These are phyloP conservation scores for Lactuca saligna DNA, from an alignment of 129 eudicot species.

Conservation along the genomic window DNA sequence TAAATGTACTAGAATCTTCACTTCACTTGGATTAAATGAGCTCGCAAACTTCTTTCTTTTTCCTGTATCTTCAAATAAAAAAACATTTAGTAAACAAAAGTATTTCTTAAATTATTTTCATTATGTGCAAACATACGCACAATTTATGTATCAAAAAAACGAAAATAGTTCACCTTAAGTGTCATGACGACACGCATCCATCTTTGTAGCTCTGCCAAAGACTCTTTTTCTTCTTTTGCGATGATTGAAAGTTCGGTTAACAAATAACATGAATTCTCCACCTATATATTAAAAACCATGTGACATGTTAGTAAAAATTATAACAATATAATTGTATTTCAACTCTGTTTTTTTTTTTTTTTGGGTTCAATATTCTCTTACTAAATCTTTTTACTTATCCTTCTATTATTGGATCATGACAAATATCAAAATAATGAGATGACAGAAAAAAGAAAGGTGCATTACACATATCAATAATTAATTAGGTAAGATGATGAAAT, in stretches of 20 bases:
- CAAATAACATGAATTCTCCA: conserved; percentile 46
- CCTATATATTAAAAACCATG: conserved; percentile 26
- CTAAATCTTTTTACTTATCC: no score
- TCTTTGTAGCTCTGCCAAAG: conserved; percentile 43
- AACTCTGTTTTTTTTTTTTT: neutral
- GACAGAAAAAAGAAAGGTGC: no score
- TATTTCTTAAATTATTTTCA: neutral
- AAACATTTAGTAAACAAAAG: neutral
- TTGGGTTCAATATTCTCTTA: no score
- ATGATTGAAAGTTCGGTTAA: conserved; percentile 51
- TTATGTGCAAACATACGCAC: neutral
- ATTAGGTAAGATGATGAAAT: no score
- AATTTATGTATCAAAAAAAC: neutral
- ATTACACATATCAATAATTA: no score
- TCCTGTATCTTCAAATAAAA: conserved; percentile 39
- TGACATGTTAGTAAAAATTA: neutral
- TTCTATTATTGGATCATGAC: no score
- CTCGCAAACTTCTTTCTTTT: conserved; percentile 40
- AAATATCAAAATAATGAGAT: no score
- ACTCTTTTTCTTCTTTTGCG: conserved; percentile 43
- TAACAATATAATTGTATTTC: neutral
- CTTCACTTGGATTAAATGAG: conserved; percentile 33
- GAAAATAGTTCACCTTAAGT: conserved; percentile 38
- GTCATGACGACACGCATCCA: conserved; percentile 30
- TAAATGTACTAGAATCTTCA: neutral